Evolutionary conservation across 2,329 filamentous ascomycete species (phyloP), one percentile per base, ranked within the genome.

Genomic region (Hyphodiscus sp.): DNA sequence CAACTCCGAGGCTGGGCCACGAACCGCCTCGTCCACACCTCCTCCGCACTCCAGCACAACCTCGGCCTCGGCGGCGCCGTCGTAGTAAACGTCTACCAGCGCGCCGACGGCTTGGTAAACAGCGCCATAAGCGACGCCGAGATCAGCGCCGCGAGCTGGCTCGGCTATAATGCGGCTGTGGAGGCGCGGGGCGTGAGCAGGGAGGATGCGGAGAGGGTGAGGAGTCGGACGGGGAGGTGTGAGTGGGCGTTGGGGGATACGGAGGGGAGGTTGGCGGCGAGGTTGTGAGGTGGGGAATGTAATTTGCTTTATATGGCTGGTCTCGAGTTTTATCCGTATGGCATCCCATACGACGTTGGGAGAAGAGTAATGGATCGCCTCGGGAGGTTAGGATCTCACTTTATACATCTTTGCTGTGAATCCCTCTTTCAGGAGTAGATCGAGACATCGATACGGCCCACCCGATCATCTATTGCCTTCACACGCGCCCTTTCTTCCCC

Each of bases 1-100:
- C 92, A 97, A 67, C 77, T 97, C 63, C 82, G 92, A 60, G 92
- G 92, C 13, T 96, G 92, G 92, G 92, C 92, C 19, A 96, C 94
- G 72, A 96, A 96, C 76, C 80, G 92, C 42, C 74, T 83, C 15
- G 79, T 87, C 1, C 74, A 81, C 19, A 77, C 78, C 54, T 94
- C 91, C 0, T 82, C 82, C 54, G 88, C 87, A 53, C 75, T 97
- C 60, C 91, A 96, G 75, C 94, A 97, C 69, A 97, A 97, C 67
- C 78, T 97, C 1, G 94, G 92, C 0, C 77, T 97, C 6, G 92
- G 92, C 15, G 94, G 94, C 51, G 92, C 91, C 2, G 91, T 85
- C 1, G 91, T 97, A 0, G 88, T 94, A 20, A 92, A 89, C 0
- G 87, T 97, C 2, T 96, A 96, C 71, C 84, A 84, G 72, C 81